Evolutionary conservation across 148 eudicot genomes (phyloP).

Genomic region (Rhododendron ovatum): DNA sequence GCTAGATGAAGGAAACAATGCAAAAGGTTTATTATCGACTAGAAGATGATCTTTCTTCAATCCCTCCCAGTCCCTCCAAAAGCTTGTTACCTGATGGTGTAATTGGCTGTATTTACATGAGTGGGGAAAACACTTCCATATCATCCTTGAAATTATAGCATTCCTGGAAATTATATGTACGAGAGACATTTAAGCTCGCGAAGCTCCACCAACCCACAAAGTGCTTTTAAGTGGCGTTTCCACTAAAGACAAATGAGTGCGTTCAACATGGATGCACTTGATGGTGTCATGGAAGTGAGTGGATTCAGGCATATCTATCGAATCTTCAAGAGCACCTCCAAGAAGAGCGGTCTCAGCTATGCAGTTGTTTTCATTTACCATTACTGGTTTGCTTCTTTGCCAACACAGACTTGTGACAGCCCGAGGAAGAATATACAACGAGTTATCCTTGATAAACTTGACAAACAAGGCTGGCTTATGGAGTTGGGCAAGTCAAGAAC

Average conservation of each 20-base stretch:
- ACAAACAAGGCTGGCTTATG: no score
- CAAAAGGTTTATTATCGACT: conserved; percentile 46
- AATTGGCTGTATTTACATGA: conserved; percentile 78
- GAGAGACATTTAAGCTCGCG: conserved; percentile 57
- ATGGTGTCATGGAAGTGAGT: conserved; percentile 58
- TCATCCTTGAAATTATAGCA: conserved; percentile 78
- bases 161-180: conserved; percentile 64
- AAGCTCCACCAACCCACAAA: conserved; percentile 50
- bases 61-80: conserved; percentile 52
- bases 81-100: conserved; percentile 75
- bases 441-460: neutral
- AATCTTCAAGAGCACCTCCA: conserved; percentile 80
- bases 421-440: conserved; percentile 22
- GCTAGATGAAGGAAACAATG: conserved; percentile 42
- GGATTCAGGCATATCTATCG: conserved; percentile 94
- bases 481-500: no score
- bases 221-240: conserved; percentile 61
- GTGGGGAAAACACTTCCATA: conserved; percentile 93
- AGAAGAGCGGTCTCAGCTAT: conserved; percentile 73
- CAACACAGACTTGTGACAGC: conserved; percentile 89
- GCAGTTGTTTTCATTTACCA: conserved; percentile 64
- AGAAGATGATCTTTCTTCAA: conserved; percentile 40
- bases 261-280: conserved; percentile 34
- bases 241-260: conserved; percentile 30
- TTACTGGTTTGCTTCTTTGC: conserved; percentile 80